Evolutionary conservation across 257 asterid species (phyloP).

Genomic region (Phtheirospermum japonicum): DNA sequence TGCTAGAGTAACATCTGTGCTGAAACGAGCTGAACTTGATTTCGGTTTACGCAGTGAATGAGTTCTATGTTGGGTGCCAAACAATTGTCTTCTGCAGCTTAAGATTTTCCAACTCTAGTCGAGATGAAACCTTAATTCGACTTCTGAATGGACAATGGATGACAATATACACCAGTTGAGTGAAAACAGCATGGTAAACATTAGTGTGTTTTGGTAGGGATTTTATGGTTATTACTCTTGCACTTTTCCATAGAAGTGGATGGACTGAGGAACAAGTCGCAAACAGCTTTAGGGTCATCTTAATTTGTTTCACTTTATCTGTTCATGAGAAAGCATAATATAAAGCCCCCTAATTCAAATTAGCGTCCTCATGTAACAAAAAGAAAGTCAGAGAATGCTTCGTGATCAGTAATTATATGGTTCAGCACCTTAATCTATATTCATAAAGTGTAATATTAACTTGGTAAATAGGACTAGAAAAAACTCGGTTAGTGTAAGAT

Average conservation of each 20-base stretch:
- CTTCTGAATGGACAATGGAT: not conserved
- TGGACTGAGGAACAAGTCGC: not conserved
- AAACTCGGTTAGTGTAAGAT: too few relatives aligned
- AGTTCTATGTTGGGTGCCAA: too few relatives aligned
- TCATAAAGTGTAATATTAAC: too few relatives aligned
- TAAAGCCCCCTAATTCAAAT: too few relatives aligned
- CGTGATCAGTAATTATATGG: too few relatives aligned
- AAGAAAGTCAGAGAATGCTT: too few relatives aligned
- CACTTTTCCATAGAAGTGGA: not conserved
- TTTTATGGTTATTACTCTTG: not conserved
- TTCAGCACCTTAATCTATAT: too few relatives aligned
- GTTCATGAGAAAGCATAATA: too few relatives aligned
- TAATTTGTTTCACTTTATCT: too few relatives aligned
- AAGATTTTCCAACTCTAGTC: not conserved
- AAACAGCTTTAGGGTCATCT: conserved; percentile 3
- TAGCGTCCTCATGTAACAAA: too few relatives aligned
- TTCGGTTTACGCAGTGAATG: conserved; percentile 43
- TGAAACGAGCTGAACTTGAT: conserved; percentile 75
- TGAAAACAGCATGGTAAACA: not conserved
- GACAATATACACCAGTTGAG: conserved; percentile 3
- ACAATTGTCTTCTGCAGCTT: not conserved
- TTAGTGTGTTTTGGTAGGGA: conserved; percentile 11
- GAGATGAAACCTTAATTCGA: not conserved
- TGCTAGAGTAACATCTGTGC: conserved; percentile 62
- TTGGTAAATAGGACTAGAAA: too few relatives aligned